A percentile compares a stretch with the other conserved stretches of the same genome.
phyloP scores from a whole-genome alignment of 1,284 basidiomycete genomes.

The Cerioporus squamosus region DNA sequence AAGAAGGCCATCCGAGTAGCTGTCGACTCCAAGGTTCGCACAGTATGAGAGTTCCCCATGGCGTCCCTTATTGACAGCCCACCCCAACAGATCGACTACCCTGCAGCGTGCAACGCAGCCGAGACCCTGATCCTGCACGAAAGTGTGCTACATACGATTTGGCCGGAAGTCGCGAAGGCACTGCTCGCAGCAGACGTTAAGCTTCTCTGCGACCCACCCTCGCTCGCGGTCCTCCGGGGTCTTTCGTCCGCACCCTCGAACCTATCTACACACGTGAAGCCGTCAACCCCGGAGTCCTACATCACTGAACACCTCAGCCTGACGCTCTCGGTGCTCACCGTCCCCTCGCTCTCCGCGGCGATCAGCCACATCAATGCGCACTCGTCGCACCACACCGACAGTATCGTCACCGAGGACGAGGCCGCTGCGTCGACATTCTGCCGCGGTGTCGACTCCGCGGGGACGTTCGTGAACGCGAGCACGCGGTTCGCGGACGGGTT shows the following conservation, averaged over 20 bases:
- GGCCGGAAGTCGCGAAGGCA: slow-evolving; percentile 79
- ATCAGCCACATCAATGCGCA: slow-evolving; percentile 92
- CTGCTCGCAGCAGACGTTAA: slow-evolving; percentile 75
- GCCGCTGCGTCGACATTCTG: slow-evolving; percentile 76
- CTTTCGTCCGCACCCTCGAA: slow-evolving; percentile 39
- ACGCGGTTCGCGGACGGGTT: slow-evolving; percentile 98
- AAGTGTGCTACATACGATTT: slow-evolving; percentile 70
- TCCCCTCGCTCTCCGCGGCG: slow-evolving; percentile 74
- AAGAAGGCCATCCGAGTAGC: slow-evolving; percentile 84
- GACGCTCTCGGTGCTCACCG: slow-evolving; percentile 79
- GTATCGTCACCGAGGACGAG: slow-evolving; percentile 87
- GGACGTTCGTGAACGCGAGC: slow-evolving; percentile 93
- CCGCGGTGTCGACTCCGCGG: slow-evolving; percentile 88
- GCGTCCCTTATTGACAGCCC: too few species aligned
- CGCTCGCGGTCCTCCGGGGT: slow-evolving; percentile 56
- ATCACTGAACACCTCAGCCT: slow-evolving; percentile 88
- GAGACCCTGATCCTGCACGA: slow-evolving; percentile 92
- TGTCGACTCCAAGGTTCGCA: slow-evolving; percentile 86
- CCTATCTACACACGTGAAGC: slow-evolving; percentile 51
- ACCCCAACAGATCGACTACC: slow-evolving; percentile 79
- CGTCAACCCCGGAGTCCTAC: slow-evolving; percentile 70
- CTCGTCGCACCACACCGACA: slow-evolving; percentile 95
- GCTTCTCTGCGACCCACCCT: slow-evolving; percentile 77
- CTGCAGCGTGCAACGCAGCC: slow-evolving; percentile 93
- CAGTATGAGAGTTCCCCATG: background rate